A percentile compares a stretch with the other conserved stretches of the same genome.
phyloP scores from a whole-genome alignment of 1,284 basidiomycete species.

The Malassezia sp. region DNA sequence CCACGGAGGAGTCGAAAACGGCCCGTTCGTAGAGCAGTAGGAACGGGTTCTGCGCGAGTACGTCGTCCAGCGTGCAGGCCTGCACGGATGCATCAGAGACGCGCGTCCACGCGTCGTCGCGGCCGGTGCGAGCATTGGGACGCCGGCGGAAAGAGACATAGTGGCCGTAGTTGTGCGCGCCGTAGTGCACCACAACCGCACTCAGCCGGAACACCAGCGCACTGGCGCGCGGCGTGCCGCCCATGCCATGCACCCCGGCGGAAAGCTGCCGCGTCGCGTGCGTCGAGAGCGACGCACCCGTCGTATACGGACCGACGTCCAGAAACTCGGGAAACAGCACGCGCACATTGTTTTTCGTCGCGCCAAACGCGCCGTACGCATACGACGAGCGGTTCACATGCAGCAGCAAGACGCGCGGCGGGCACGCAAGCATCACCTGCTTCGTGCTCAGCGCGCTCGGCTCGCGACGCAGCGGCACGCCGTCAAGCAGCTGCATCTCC shows the following conservation, averaged over 20 bases:
- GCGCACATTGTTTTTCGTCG: constrained; percentile 35
- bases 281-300: constrained; percentile 23
- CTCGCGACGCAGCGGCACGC: constrained; percentile 12
- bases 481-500: neutral
- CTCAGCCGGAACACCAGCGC: constrained; percentile 27
- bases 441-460: constrained; percentile 30
- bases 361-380: constrained; percentile 24
- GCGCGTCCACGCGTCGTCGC: constrained; percentile 28
- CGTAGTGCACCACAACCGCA: constrained; percentile 41
- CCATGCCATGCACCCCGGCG: constrained; percentile 2
- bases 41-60: constrained; percentile 38
- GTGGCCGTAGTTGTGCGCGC: constrained; percentile 40
- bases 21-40: constrained; percentile 38
- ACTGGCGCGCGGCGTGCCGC: no score
- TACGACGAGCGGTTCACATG: constrained; percentile 41
- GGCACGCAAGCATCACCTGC: constrained; percentile 38
- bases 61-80: constrained; percentile 23
- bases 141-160: constrained; percentile 36
- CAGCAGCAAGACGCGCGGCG: constrained; percentile 30
- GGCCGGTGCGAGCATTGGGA: neutral
- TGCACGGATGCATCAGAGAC: constrained; percentile 39
- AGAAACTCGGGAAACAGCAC: constrained; percentile 37
- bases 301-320: constrained; percentile 25
- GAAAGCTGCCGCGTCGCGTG: constrained; percentile 4
- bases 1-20: neutral